Evolutionary conservation across 1,284 basidiomycete genomes (phyloP), one percentile per base, ranked within the genome.

Genomic region (Mycosarcoma mackinlayi): DNA sequence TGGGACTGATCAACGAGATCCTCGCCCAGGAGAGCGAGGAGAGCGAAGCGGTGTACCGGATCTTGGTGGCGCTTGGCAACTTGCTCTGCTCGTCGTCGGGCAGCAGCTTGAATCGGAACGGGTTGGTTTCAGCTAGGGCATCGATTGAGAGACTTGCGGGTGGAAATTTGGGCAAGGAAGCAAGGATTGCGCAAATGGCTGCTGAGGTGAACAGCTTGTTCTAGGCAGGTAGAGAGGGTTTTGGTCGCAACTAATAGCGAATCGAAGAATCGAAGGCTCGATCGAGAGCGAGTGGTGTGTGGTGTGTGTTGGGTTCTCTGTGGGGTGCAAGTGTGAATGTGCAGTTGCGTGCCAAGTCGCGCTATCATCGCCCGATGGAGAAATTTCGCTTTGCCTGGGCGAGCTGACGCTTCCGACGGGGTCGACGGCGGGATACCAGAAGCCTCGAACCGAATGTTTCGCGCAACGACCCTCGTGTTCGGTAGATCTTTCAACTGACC

Each of bases 31-130:
- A 94, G 83, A 87, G 83, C 38, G 84, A 84, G 16, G 95, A 98
- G 63, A 86, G 88, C 19, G 95, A 98, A 80, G 89, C 91, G 3
- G 87, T 88, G 13, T 98, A 98, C 82, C 89, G 95, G 25, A 86
- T 90, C 1, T 84, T 92, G 7, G 91, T 96, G 14, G 94, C 91
- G 0, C 85, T 97, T 3, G 95, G 95, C 28, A 98, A 98, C 18
- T 14, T 40, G 55, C 19, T 64, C 8, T 64, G 61, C 34, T 53
- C 54, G 16, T 23, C 54, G 5, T 44, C 45, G 14, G 61, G 54
- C 5, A 21, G 23, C 21, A 38, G 46, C 18, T 25, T 64, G 49
- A 58, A 50, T 24, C 41, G 30, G 28, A 48, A 47, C 10, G 37
- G 16, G 21, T 18, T 59, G 47, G 42, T 55, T 2, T 33, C 11